Conservation (phyloP, 352 stramenopile genomes). For the Plasmopara viticola region DNA sequence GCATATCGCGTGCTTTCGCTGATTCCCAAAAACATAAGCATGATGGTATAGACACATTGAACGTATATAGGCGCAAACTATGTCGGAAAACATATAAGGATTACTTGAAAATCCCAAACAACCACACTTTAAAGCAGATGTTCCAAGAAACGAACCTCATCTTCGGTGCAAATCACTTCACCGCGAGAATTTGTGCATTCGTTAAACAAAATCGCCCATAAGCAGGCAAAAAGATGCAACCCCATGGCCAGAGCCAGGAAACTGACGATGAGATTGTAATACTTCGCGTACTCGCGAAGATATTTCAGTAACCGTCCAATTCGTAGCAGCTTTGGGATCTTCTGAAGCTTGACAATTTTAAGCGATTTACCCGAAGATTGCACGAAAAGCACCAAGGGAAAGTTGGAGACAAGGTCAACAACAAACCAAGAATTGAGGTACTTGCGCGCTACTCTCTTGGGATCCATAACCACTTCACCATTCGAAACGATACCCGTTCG, state of each 20-base stretch:
- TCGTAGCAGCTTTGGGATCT: constrained; percentile 77
- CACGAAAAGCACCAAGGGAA: constrained; percentile 68
- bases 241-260: constrained; percentile 59
- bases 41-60: constrained; percentile 63
- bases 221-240: constrained; percentile 63
- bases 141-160: constrained; percentile 25
- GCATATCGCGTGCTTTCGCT: constrained; percentile 53
- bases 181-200: constrained; percentile 37
- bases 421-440: constrained; percentile 82
- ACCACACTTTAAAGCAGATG: background rate
- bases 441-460: constrained; percentile 41
- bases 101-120: too few relatives aligned
- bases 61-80: constrained; percentile 64
- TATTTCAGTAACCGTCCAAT: constrained; percentile 71
- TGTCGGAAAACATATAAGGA: background rate
- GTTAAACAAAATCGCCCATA: constrained; percentile 70
- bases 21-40: constrained; percentile 80
- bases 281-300: constrained; percentile 77
- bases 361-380: constrained; percentile 56
- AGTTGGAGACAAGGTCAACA: constrained; percentile 77
- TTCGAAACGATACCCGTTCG: constrained; percentile 67
- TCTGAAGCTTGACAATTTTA: constrained; percentile 82
- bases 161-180: constrained; percentile 27
- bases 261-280: constrained; percentile 74
- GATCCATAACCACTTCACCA: constrained; percentile 80